These are phyloP conservation scores for Hypoxylon lienhwacheense DNA, from an alignment of 495 filamentous ascomycete genomes.

Conservation along the genomic window DNA sequence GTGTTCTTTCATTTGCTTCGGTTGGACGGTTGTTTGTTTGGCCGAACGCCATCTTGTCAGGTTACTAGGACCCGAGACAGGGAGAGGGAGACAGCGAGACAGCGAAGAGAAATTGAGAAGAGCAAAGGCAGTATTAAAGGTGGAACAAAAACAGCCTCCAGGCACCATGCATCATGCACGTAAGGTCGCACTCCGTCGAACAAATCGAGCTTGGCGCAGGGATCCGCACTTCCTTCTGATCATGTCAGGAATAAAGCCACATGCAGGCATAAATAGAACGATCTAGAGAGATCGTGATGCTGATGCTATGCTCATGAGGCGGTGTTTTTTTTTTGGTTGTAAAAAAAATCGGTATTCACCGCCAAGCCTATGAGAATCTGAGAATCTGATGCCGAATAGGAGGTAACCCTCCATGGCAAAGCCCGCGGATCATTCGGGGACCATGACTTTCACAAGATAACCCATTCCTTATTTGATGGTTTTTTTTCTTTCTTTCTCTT, in stretches of 20 bases:
- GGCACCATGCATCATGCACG: constrained; percentile 34
- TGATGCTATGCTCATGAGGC: constrained; percentile 16
- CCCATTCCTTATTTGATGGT: no score
- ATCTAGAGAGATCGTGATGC: constrained; percentile 20
- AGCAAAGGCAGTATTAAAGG: neutral
- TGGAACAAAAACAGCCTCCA: constrained; percentile 9
- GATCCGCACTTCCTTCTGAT: constrained; percentile 27
- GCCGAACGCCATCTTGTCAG: constrained; percentile 20
- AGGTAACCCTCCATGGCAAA: constrained; percentile 26
- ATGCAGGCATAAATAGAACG: constrained; percentile 28
- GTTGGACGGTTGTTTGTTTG: constrained; percentile 34
- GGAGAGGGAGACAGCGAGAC: constrained; percentile 5
- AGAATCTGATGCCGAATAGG: constrained; percentile 19
- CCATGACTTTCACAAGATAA: neutral
- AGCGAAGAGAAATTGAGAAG: neutral
- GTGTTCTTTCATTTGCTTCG: constrained; percentile 17
- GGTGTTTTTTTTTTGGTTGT: constrained; percentile 21
- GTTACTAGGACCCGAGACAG: constrained; percentile 13
- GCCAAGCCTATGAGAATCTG: constrained; percentile 11
- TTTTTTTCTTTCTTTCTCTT: constrained; percentile 11
- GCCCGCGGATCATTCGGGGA: constrained; percentile 29
- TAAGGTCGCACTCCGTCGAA: constrained; percentile 21
- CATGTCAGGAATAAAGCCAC: constrained; percentile 33
- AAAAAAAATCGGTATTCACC: constrained; percentile 33
- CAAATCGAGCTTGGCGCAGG: constrained; percentile 31